Evolutionary conservation across 148 eudicot genomes (phyloP).

Genomic region (Simmondsia chinensis): DNA sequence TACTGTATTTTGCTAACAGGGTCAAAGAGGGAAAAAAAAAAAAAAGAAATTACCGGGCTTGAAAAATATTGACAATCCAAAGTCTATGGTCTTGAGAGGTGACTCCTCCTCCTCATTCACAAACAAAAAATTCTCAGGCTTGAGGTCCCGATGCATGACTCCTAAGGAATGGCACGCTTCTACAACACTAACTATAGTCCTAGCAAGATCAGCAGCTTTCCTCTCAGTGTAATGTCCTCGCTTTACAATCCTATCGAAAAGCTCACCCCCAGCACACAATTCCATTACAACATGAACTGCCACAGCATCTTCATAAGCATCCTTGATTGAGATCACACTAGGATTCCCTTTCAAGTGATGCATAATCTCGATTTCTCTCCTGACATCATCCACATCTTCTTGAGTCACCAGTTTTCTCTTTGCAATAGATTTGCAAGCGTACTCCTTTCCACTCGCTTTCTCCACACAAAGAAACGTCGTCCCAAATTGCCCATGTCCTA

Average conservation of each 20-base stretch:
- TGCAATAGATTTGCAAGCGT: conserved; percentile 76
- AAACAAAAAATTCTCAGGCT: conserved; percentile 87
- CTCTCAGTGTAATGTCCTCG: conserved; percentile 79
- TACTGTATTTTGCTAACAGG: too few relatives aligned
- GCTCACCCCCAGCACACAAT: conserved; percentile 79
- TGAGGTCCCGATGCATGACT: conserved; percentile 87
- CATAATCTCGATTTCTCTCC: conserved; percentile 88
- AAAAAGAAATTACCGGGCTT: conserved; percentile 98
- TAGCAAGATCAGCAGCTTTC: conserved; percentile 71
- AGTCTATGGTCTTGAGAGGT: conserved; percentile 74
- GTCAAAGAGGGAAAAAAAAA: too few relatives aligned
- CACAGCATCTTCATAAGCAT: conserved; percentile 78
- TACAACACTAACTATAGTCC: conserved; percentile 59
- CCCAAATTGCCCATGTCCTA: conserved; percentile 90
- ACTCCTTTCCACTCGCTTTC: conserved; percentile 42
- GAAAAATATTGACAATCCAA: conserved; percentile 76
- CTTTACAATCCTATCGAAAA: conserved; percentile 67
- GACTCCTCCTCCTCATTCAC: conserved; percentile 71
- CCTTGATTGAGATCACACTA: conserved; percentile 56
- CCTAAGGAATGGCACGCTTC: conserved; percentile 75
- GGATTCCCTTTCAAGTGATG: conserved; percentile 78
- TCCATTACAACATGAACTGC: conserved; percentile 91
- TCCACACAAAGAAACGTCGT: conserved; percentile 71
- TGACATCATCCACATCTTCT: conserved; percentile 82
- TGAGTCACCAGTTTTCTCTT: conserved; percentile 58